A percentile compares a stretch with the other conserved stretches of the same genome.
Evolutionary conservation across 345 rosid species (phyloP).

Genomic region (Acer negundo): DNA sequence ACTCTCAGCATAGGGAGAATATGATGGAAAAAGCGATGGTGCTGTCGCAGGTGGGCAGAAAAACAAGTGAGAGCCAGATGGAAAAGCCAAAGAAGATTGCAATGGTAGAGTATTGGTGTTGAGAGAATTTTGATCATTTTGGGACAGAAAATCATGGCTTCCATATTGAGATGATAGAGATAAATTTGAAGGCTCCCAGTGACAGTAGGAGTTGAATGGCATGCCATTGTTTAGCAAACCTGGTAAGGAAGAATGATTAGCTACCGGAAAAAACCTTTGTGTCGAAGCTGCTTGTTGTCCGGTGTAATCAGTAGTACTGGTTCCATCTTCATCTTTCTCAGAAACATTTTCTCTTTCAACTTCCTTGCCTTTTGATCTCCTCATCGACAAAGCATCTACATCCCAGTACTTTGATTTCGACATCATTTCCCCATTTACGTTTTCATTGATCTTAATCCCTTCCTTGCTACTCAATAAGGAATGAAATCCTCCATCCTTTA

Average conservation of each 20-base stretch:
- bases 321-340: conserved; percentile 40
- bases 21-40: conserved; percentile 60
- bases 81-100: conserved; percentile 35
- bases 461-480: conserved; percentile 33
- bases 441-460: conserved; percentile 37
- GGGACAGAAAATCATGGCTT: conserved; percentile 54
- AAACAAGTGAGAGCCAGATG: conserved; percentile 52
- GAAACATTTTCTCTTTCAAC: conserved; percentile 31
- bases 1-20: conserved; percentile 39
- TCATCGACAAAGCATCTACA: no score
- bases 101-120: conserved; percentile 15
- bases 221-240: conserved; percentile 37
- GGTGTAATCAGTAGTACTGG: conserved; percentile 27
- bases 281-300: conserved; percentile 28
- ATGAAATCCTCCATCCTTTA: conserved; percentile 26
- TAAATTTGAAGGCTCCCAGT: conserved; percentile 66
- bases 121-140: conserved; percentile 39
- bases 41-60: conserved; percentile 60
- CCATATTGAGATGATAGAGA: conserved; percentile 67
- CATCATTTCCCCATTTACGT: conserved; percentile 10
- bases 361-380: conserved; percentile 44
- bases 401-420: no score
- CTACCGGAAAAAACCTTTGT: conserved; percentile 30
- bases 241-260: conserved; percentile 39
- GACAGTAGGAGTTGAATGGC: conserved; percentile 46